Percentiles rank a stretch among this genome's conserved stretches.
Conservation (phyloP, 106 monocot genomes). For the Hemerocallis citrina region DNA sequence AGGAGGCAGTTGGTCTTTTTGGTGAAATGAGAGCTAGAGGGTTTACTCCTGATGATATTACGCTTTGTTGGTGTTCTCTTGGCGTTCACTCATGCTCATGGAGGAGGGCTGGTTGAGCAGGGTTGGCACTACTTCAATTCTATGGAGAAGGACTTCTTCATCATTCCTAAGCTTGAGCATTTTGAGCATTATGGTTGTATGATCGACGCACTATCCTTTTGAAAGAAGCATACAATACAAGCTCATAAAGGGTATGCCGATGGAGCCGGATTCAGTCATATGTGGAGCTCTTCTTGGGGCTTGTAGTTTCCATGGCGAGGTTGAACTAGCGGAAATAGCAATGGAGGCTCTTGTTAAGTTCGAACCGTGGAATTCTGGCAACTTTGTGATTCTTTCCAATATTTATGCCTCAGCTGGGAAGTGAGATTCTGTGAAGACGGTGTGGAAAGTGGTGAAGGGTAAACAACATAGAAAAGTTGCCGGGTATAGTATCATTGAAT, state of each 20-base stretch:
- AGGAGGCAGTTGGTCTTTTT: constrained; percentile 49
- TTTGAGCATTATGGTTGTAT: constrained; percentile 83
- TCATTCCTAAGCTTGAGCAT: constrained; percentile 47
- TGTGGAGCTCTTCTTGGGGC: constrained; percentile 83
- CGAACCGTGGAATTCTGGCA: constrained; percentile 65
- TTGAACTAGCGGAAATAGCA: constrained; percentile 52
- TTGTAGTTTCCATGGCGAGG: constrained; percentile 63
- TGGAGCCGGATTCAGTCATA: constrained; percentile 56
- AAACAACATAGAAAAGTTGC: constrained; percentile 48
- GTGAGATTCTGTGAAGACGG: constrained; percentile 46
- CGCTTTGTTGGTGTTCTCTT: constrained; percentile 58
- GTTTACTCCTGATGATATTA: constrained; percentile 51
- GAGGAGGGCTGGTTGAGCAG: constrained; percentile 48
- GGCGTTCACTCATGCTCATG: constrained; percentile 73
- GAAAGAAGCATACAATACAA: constrained; percentile 34
- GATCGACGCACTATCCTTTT: constrained; percentile 58
- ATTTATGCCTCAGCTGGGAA: constrained; percentile 43
- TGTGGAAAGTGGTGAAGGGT: constrained; percentile 47
- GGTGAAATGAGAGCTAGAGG: constrained; percentile 36
- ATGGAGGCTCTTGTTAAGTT: constrained; percentile 37
- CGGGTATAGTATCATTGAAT: constrained; percentile 51
- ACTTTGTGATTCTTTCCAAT: constrained; percentile 67
- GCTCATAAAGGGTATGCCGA: constrained; percentile 53
- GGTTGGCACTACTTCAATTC: constrained; percentile 32
- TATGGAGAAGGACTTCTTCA: constrained; percentile 39